These are phyloP conservation scores for Xylogone sp. DNA, from an alignment of 2,329 filamentous ascomycete species.

Conservation along the genomic window DNA sequence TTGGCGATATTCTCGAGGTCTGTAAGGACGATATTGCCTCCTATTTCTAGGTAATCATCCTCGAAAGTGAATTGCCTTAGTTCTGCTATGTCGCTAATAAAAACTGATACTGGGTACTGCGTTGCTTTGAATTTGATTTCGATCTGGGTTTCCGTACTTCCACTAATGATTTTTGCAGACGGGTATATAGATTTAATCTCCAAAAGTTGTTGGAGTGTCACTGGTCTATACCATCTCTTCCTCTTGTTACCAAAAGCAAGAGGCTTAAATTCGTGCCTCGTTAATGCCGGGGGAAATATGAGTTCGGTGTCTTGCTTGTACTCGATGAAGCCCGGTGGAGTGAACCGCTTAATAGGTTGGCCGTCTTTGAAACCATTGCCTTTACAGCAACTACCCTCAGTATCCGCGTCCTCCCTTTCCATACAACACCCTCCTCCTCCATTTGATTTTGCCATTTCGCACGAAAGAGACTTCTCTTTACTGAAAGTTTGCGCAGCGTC, in stretches of 20 bases:
- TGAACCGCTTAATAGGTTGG: constrained; percentile 64
- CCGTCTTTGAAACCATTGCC: constrained; percentile 45
- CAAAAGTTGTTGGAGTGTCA: constrained; percentile 79
- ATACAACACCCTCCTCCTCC: constrained; percentile 66
- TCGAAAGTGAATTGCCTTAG: constrained; percentile 76
- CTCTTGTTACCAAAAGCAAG: constrained; percentile 90
- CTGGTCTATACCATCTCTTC: constrained; percentile 90
- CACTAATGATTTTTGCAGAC: constrained; percentile 88
- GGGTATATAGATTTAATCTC: constrained; percentile 87
- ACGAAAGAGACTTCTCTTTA: constrained; percentile 38
- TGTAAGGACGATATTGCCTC: constrained; percentile 87
- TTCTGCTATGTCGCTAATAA: constrained; percentile 88
- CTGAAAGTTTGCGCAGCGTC: constrained; percentile 91
- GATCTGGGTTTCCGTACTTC: constrained; percentile 95
- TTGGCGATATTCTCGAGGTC: constrained; percentile 84
- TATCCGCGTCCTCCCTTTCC: constrained; percentile 50
- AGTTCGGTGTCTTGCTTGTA: constrained; percentile 92
- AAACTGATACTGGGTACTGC: constrained; percentile 86
- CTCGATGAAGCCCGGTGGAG: constrained; percentile 86
- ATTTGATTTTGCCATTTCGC: constrained; percentile 46
- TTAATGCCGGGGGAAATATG: constrained; percentile 85
- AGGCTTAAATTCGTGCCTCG: constrained; percentile 76
- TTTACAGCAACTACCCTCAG: constrained; percentile 65
- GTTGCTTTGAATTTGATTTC: constrained; percentile 98
- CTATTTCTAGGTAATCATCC: constrained; percentile 79